Percentiles rank a stretch among this genome's conserved stretches.
Conservation (phyloP, 169 alveolate species). For the Cryptosporidium sp. region DNA sequence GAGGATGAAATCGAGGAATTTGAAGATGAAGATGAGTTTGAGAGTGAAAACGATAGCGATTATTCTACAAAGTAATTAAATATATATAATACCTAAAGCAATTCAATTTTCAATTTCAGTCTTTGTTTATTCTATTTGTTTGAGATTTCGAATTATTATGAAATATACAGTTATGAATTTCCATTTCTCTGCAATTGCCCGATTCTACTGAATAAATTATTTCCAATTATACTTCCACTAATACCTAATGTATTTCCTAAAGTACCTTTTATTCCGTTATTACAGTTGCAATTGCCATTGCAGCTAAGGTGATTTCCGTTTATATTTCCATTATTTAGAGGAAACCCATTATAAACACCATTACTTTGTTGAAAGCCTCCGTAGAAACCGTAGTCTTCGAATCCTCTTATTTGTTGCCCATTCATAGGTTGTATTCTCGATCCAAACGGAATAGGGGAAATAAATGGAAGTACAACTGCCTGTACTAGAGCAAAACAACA, state of each 20-base stretch:
- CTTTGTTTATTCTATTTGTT: background rate
- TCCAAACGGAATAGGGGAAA: constrained; percentile 64
- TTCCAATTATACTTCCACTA: background rate
- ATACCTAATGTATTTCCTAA: background rate
- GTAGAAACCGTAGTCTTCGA: constrained; percentile 45
- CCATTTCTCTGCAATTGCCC: background rate
- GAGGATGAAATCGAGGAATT: constrained; percentile 14
- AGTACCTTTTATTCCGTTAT: background rate
- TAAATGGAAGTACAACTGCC: constrained; percentile 31
- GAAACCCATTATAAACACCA: background rate
- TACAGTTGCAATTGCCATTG: background rate
- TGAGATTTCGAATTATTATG: background rate
- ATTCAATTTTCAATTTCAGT: background rate
- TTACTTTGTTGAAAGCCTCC: background rate
- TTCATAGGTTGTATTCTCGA: constrained; percentile 41
- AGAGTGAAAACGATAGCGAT: background rate
- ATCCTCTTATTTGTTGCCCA: constrained; percentile 35
- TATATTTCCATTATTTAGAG: background rate
- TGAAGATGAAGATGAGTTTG: background rate
- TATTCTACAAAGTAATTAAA: background rate
- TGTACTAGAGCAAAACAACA: constrained; percentile 50
- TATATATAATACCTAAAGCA: background rate
- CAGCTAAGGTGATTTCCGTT: background rate
- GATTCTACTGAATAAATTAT: background rate
- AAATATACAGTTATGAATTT: background rate